Evolutionary conservation across 1,284 basidiomycete species (phyloP).

Genomic region (Boletus sp.): DNA sequence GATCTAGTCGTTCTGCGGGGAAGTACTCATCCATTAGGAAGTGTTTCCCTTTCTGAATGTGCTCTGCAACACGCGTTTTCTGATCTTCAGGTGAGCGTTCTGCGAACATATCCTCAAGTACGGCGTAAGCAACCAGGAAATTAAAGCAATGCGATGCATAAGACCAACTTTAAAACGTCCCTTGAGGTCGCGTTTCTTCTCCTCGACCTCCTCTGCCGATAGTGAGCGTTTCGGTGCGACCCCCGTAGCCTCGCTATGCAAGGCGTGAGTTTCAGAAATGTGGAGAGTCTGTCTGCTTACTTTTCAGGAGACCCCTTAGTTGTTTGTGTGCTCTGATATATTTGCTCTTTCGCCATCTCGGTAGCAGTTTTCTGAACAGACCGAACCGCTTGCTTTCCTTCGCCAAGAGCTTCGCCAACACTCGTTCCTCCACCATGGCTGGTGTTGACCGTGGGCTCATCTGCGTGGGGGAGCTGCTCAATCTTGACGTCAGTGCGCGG

Average conservation of each 20-base stretch:
- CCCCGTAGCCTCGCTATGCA: not conserved
- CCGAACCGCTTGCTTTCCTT: conserved; percentile 26
- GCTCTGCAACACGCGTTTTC: conserved; percentile 37
- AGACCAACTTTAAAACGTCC: conserved; percentile 35
- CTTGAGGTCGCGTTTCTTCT: conserved; percentile 51
- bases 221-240: conserved; percentile 17
- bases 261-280: not conserved
- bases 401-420: conserved; percentile 11
- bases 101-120: conserved; percentile 21
- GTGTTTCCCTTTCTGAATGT: conserved; percentile 39
- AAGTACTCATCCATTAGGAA: conserved; percentile 56
- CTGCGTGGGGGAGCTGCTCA: conserved; percentile 47
- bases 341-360: conserved; percentile 10
- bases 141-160: not conserved
- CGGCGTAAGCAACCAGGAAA: not conserved
- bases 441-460: conserved; percentile 31
- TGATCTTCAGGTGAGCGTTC: conserved; percentile 40
- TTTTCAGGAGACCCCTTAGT: conserved; percentile 22
- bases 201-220: conserved; percentile 38
- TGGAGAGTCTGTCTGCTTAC: conserved; percentile 1
- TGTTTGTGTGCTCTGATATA: not conserved
- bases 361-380: conserved; percentile 16
- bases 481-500: conserved; percentile 42
- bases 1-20: conserved; percentile 62
- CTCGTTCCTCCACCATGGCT: conserved; percentile 32